These are phyloP conservation scores for Neopestalotiopsis sp. DNA, from an alignment of 2,329 filamentous ascomycete genomes.

Conservation along the genomic window DNA sequence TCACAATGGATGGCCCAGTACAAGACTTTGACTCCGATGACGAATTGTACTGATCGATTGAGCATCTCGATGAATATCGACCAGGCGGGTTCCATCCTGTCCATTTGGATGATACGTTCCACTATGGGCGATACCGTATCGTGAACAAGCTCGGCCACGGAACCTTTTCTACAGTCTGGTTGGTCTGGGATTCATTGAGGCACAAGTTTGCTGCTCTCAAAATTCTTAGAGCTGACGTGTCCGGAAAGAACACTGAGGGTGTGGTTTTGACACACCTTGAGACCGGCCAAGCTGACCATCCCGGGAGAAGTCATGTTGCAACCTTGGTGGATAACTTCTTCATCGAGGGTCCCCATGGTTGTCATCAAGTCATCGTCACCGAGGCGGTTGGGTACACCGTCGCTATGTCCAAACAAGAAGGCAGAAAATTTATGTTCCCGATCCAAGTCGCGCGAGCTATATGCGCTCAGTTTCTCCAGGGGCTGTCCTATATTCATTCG, in stretches of 20 bases:
- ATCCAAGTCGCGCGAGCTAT: conserved; percentile 2
- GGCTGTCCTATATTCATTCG: conserved; percentile 5
- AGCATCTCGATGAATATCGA: conserved; percentile 21
- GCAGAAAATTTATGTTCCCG: neutral
- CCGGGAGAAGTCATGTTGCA: neutral
- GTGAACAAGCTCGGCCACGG: conserved; percentile 31
- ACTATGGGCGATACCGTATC: conserved; percentile 26
- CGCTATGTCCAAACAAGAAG: neutral
- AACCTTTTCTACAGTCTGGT: conserved; percentile 31
- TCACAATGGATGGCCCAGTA: neutral
- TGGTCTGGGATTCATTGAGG: neutral
- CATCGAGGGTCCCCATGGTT: neutral
- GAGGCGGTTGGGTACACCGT: neutral
- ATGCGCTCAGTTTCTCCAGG: neutral
- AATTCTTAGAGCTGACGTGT: neutral
- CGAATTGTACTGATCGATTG: conserved; percentile 1
- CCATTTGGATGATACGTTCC: conserved; percentile 27
- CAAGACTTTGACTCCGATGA: neutral
- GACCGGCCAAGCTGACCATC: conserved; percentile 5
- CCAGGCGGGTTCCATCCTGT: conserved; percentile 31
- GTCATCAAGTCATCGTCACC: conserved; percentile 3
- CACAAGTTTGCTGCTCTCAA: neutral
- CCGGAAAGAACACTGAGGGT: neutral
- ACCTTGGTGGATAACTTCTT: conserved; percentile 3
- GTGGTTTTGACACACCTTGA: neutral